Base-by-base conservation (phyloP, 495 filamentous ascomycete genomes). In the Lophium mytilinum region DNA sequence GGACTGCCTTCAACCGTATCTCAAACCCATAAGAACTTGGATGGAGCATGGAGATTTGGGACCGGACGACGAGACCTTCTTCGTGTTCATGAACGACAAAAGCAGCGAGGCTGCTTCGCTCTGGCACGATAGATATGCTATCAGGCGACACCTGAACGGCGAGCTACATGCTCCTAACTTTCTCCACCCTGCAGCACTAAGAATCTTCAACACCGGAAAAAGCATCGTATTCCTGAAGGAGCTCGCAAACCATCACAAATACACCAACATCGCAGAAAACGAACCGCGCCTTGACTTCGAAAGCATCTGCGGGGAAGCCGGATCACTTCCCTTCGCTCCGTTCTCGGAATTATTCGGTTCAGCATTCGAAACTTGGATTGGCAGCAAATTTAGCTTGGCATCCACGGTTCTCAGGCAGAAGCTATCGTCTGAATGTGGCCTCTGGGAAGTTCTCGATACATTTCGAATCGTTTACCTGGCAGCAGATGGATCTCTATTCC, bases 141-240 rank as follows among this genome's bases (percentile, higher is more conserved):
- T 96, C 2, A 75, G 78, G 6, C 71, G 69, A 8, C 80, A 81
- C 15, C 69, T 80, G 21, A 53, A 63, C 21, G 80, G 80, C 30
- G 64, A 66, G 0, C 68, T 87, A 1, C 81, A 84, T 62, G 81
- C 85, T 9, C 92, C 91, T 0, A 76, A 70, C 5, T 95, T 96
- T 55, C 75, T 96, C 7, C 80, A 83, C 39, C 75, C 82, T 1
- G 78, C 83, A 1, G 81, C 81, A 1, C 68, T 74, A 11, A 86
- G 81, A 56, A 87, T 96, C 21, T 89, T 95, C 55, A 89, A 82
- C 0, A 84, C 88, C 4, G 92, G 93, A 0, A 96, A 96, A 67
- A 93, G 84, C 63, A 84, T 90, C 57, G 82, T 93, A 1, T 87
- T 97, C 49, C 70, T 95, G 17, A 85, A 83, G 35, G 79, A 83